Conservation (phyloP, 345 rosid species). For the Eucalyptus marginata region DNA sequence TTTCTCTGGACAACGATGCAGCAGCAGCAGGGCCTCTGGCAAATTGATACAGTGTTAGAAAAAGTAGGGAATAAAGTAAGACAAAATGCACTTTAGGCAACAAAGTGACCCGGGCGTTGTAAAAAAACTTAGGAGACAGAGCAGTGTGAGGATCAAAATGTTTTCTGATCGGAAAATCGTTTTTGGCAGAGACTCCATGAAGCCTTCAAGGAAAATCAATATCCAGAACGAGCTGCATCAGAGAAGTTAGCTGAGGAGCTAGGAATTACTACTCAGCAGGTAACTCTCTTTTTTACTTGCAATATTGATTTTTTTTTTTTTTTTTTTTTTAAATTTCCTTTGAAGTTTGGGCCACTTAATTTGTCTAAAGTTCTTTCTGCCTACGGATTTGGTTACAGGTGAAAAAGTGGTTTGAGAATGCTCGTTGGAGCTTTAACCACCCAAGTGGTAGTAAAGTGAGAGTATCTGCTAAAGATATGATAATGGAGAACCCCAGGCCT, state of each 20-base stretch:
- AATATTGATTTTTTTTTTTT: background rate
- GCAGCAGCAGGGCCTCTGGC: background rate
- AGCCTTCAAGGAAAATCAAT: slow-evolving; percentile 51
- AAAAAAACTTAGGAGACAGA: background rate
- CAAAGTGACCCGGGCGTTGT: background rate
- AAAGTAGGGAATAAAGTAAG: background rate
- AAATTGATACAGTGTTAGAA: background rate
- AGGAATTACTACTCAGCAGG: slow-evolving; percentile 53
- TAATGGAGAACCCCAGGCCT: slow-evolving; percentile 3
- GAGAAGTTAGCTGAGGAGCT: slow-evolving; percentile 62
- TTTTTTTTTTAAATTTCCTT: background rate
- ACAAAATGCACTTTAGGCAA: background rate
- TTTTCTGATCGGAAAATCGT: background rate
- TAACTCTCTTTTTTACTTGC: background rate
- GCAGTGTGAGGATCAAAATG: background rate
- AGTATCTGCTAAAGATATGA: background rate
- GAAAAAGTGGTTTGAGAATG: slow-evolving; percentile 68
- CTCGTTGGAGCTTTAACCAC: slow-evolving; percentile 64
- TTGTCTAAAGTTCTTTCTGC: background rate
- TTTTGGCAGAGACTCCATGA: slow-evolving; percentile 41
- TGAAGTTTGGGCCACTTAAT: background rate
- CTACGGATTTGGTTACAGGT: slow-evolving; percentile 28
- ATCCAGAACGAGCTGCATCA: slow-evolving; percentile 50
- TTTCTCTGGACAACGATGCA: background rate
- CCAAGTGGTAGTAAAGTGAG: slow-evolving; percentile 6